Base-by-base conservation (phyloP, 2,329 filamentous ascomycete species). In the Exophiala mesophila region DNA sequence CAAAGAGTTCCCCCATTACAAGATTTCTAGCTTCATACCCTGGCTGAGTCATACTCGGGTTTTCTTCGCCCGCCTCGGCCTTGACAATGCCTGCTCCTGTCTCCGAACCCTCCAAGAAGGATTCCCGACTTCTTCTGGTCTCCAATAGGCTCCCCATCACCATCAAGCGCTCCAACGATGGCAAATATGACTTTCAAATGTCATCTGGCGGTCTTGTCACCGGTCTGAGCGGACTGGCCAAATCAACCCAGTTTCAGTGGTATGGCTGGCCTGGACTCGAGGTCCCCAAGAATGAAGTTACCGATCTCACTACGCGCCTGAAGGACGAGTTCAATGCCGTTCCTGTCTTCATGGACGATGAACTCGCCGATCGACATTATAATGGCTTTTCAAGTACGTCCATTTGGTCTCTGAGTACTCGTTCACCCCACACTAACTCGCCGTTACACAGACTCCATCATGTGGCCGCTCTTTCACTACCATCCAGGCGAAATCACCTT, bases 301-400 rank as follows among this genome's bases (percentile, higher is more conserved):
- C 76, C 2, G 73, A 76, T 42, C 81, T 98, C 64, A 83, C 80
- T 60, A 74, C 83, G 59, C 80, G 84, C 52, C 71, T 97, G 59
- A 85, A 87, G 68, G 81, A 92, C 16, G 85, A 96, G 58, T 89
- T 94, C 65, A 82, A 84, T 55, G 89, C 90, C 5, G 80, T 94
- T 29, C 90, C 92, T 1, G 85, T 98, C 41, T 96, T 96, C 63
- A 81, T 97, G 59, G 85, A 89, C 48, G 88, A 96, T 57, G 88
- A 97, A 55, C 77, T 97, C 48, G 89, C 89, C 38, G 92, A 97
- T 64, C 79, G 83, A 50, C 92, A 97, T 67, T 97, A 98, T 74
- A 98, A 98, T 61, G 92, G 92, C 35, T 97, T 97, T 65, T 90
- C 89, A 26, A 97, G 88, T 94, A n/a, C n/a, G n/a, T n/a, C n/a